Percentiles rank a stretch among this genome's conserved stretches.
phyloP scores from a whole-genome alignment of 768 basidiomycete genomes.

The Phlebiopsis gigantea region DNA sequence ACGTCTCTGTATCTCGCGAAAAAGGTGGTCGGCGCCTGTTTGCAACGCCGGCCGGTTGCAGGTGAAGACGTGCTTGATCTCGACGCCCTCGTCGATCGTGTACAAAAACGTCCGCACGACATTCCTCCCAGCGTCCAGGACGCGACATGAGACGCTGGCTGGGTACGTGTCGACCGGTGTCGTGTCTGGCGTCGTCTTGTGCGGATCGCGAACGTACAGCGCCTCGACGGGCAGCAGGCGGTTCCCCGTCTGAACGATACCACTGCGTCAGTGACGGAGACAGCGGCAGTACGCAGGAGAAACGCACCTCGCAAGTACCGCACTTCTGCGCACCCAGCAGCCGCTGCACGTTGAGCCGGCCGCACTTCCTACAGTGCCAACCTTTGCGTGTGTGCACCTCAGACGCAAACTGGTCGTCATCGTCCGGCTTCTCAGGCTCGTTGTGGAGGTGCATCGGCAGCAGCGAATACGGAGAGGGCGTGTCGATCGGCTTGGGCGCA shows the following conservation, averaged over 20 bases:
- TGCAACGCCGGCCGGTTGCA: conserved; percentile 10
- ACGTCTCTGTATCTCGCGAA: conserved; percentile 7
- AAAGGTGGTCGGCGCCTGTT: conserved; percentile 3
- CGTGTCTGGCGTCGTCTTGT: conserved; percentile 6
- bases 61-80: conserved; percentile 13
- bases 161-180: conserved; percentile 9
- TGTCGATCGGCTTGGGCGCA: background rate
- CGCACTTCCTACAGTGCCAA: conserved; percentile 15
- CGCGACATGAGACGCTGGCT: background rate
- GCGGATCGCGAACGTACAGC: conserved; percentile 13
- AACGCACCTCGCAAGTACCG: conserved; percentile 9
- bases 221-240: conserved; percentile 6
- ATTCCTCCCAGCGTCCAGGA: background rate
- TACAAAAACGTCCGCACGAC: conserved; percentile 8
- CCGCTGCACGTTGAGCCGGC: conserved; percentile 12
- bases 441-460: conserved; percentile 6
- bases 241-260: conserved; percentile 5
- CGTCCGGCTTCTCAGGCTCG: background rate
- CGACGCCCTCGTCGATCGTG: background rate
- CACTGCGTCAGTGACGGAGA: background rate
- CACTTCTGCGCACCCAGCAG: conserved; percentile 12
- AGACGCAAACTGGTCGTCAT: background rate
- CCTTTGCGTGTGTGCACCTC: conserved; percentile 3
- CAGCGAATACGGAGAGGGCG: conserved; percentile 12
- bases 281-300: background rate